phyloP scores from a whole-genome alignment of 306 rosid genomes.

The cucumber (Cucumis sativus) region Cucumber_9930_V3 NC_026657.2:3574501-3575000 shows the following conservation, averaged over 20 bases:
- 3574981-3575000: background rate
- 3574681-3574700: background rate
- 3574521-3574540: background rate
- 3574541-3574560: background rate
- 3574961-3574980: background rate
- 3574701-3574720: background rate
- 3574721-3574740: background rate
- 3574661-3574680: background rate
- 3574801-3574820: background rate
- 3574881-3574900: background rate
- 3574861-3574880: background rate
- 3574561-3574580: background rate
- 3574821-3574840: background rate
- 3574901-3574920: background rate
- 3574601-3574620: background rate
- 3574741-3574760: background rate
- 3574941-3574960: constrained; percentile 8
- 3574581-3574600: background rate
- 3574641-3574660: background rate
- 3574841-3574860: background rate
- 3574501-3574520: background rate
- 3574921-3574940: background rate
- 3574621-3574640: background rate
- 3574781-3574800: background rate
- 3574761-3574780: background rate